Conservation (phyloP, 2,329 filamentous ascomycete genomes). For the Aspergillus sp. region DNA sequence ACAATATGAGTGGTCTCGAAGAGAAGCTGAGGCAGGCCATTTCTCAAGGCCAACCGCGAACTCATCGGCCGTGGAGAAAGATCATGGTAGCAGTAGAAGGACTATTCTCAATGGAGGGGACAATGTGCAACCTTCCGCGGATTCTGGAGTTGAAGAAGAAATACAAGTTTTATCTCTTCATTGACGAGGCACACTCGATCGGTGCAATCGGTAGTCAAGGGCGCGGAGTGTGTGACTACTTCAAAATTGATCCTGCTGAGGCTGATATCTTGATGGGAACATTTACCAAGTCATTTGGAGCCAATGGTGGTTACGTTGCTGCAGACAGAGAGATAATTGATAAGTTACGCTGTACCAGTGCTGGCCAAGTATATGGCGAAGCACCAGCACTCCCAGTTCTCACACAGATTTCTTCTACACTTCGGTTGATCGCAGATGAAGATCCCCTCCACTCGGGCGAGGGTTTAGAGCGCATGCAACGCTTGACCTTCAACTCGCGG, state of each 20-base stretch:
- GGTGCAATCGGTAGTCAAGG: conserved; percentile 86
- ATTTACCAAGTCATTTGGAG: conserved; percentile 93
- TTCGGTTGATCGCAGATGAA: conserved; percentile 84
- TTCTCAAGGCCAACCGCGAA: conserved; percentile 90
- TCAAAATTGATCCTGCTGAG: conserved; percentile 77
- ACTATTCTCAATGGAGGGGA: conserved; percentile 97
- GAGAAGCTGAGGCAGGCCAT: conserved; percentile 82
- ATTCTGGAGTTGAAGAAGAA: conserved; percentile 80
- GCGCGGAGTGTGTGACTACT: conserved; percentile 93
- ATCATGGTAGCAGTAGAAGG: conserved; percentile 93
- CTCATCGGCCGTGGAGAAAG: conserved; percentile 97
- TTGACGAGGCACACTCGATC: conserved; percentile 93
- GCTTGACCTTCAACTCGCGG: conserved; percentile 92
- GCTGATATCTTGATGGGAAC: conserved; percentile 97
- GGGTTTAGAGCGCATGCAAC: conserved; percentile 86
- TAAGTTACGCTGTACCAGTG: conserved; percentile 79
- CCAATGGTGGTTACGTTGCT: conserved; percentile 90
- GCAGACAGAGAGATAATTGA: conserved; percentile 86
- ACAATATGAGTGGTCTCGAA: conserved; percentile 84
- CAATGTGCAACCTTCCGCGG: conserved; percentile 89
- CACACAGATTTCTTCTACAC: conserved; percentile 80
- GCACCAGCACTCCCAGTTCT: conserved; percentile 80
- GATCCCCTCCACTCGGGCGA: conserved; percentile 69
- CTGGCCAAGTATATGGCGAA: conserved; percentile 80
- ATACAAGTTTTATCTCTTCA: conserved; percentile 92